These are phyloP conservation scores for Plenodomus biglobosus DNA, from an alignment of 2,329 filamentous ascomycete species.

Conservation along the genomic window DNA sequence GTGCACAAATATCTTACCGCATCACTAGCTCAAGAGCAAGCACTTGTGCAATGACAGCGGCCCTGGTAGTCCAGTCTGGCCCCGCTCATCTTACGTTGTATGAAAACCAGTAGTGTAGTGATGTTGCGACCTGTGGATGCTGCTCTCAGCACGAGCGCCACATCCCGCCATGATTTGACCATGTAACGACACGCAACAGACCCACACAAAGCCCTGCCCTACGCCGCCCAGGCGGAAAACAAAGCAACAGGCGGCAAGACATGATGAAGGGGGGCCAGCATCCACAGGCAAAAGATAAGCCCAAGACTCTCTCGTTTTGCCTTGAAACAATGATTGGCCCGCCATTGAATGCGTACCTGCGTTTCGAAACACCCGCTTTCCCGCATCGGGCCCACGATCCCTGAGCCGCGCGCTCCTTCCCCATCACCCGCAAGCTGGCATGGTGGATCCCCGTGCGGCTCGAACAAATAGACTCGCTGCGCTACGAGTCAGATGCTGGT, in stretches of 20 bases:
- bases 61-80: too few species aligned
- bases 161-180: too few species aligned
- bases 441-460: not conserved
- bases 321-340: constrained; percentile 33
- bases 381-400: constrained; percentile 6
- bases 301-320: too few species aligned
- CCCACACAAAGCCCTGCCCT: constrained; percentile 3
- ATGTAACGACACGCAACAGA: not conserved
- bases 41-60: too few species aligned
- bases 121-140: too few species aligned
- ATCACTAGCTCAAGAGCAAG: too few species aligned
- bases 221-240: constrained; percentile 3
- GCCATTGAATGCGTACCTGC: constrained; percentile 10
- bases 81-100: too few species aligned
- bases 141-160: too few species aligned
- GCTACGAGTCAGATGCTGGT: constrained; percentile 6
- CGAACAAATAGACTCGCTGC: constrained; percentile 1
- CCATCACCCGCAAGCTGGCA: constrained; percentile 1
- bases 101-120: too few species aligned
- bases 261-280: constrained; percentile 2
- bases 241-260: constrained; percentile 6
- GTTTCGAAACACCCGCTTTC: constrained; percentile 28
- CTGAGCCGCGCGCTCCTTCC: constrained; percentile 22
- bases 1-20: too few species aligned
- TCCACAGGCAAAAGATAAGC: not conserved